Evolutionary conservation across 371 early-diverging fungal species (phyloP), one percentile per base, ranked within the genome.

Genomic region (Syncephalastrum contaminatum): DNA sequence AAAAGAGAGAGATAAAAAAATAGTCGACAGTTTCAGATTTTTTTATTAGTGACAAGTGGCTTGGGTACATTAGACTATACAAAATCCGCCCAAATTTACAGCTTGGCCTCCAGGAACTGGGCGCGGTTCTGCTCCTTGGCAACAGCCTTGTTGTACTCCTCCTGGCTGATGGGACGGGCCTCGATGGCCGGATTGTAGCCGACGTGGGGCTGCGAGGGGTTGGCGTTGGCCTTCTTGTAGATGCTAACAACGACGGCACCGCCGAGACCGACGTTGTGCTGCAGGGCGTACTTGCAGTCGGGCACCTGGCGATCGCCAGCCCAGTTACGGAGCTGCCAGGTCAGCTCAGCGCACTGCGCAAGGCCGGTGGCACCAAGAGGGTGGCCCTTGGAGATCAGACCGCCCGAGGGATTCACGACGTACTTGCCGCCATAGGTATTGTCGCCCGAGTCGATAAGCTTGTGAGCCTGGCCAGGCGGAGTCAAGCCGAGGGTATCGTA

Each of bases 351-450:
- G 70, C 90, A 90, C 70, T 91, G 90, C 42, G 90, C 91, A 47
- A 91, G 60, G 24, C 92, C 92, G 30, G 92, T 92, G 43, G 92
- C 90, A 40, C 92, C 90, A 2, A 91, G 69, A 25, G 92, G 90
- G 66, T 91, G 90, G 10, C 92, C 92, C 70, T 91, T 91, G 56
- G 88, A 88, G 53, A 88, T 87, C 59, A 91, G 70, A 45, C 90
- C 92, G 42, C 92, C 92, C 0, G 86, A 85, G 19, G 90, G 89
- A 71, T 91, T 91, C 60, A 90, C 74, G 5, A 88, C 83, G 51
- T 76, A 82, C 61, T 82, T 78, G 25, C 85, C 83, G 48, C 88
- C 88, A 62, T 75, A 81, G 0, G 82, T 75, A 57, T 81, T 80
- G 62, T 85, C 75, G 49, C 72, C 73, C 5, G 68, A 51, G 54